Percentiles rank a stretch among this genome's conserved stretches.
These are phyloP conservation scores for Ceratobasidium sp. DNA, from an alignment of 1,284 basidiomycete genomes.

Conservation along the genomic window DNA sequence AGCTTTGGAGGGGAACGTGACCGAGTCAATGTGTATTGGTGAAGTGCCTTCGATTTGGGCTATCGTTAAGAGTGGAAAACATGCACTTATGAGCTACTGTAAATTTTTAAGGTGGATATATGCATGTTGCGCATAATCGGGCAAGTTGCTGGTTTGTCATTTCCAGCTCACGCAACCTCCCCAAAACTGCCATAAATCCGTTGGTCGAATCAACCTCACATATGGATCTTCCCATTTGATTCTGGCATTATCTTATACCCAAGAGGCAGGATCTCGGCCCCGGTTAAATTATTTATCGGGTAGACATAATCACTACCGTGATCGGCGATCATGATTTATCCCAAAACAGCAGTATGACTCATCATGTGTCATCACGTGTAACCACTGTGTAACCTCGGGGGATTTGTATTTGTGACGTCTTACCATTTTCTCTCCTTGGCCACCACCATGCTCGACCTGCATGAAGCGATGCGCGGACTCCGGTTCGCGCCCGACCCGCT, in stretches of 20 bases:
- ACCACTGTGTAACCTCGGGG: conserved; percentile 1
- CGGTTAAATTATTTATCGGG: not conserved
- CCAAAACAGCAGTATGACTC: not conserved
- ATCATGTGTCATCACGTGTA: not conserved
- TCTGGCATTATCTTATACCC: not conserved
- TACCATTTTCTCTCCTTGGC: not conserved
- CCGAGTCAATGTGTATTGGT: too few relatives aligned
- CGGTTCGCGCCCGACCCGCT: conserved; percentile 38
- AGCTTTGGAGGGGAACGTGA: too few relatives aligned
- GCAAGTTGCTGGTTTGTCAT: too few relatives aligned
- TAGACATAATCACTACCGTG: not conserved
- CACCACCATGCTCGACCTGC: conserved; percentile 38
- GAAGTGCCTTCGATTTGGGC: too few relatives aligned
- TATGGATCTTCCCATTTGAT: not conserved
- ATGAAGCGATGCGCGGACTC: conserved; percentile 42
- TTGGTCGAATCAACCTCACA: too few relatives aligned
- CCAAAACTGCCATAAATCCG: too few relatives aligned
- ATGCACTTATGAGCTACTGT: too few relatives aligned
- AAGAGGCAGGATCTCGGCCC: not conserved
- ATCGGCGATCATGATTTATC: not conserved
- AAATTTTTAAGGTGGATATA: too few relatives aligned
- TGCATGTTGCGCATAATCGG: too few relatives aligned
- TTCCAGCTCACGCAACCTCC: too few relatives aligned
- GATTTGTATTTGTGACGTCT: conserved; percentile 29
- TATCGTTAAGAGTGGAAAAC: too few relatives aligned